These are phyloP conservation scores for Tolypocladium album DNA, from an alignment of 2,329 filamentous ascomycete species.

Conservation along the genomic window DNA sequence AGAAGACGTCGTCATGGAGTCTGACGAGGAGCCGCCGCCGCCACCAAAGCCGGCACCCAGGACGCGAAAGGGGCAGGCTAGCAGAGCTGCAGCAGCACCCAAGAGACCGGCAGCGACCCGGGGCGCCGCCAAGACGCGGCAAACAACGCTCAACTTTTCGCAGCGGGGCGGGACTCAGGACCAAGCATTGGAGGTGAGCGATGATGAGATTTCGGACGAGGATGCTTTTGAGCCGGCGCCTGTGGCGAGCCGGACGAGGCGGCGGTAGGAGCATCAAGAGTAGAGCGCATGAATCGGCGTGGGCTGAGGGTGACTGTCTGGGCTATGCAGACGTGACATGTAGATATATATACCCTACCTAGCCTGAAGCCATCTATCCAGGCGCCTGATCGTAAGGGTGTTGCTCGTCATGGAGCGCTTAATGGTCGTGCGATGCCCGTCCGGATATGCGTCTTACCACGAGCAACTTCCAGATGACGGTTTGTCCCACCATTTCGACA, in stretches of 20 bases:
- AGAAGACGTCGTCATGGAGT: slow-evolving; percentile 42
- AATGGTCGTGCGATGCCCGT: neutral
- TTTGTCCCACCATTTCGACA: too few relatives aligned
- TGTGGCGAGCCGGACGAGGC: slow-evolving; percentile 19
- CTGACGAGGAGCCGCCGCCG: slow-evolving; percentile 32
- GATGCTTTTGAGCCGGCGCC: slow-evolving; percentile 48
- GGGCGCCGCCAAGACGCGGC: slow-evolving; percentile 12
- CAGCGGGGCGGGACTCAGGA: slow-evolving; percentile 31
- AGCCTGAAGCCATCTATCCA: neutral
- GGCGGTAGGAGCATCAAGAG: slow-evolving; percentile 8
- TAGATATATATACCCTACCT: neutral
- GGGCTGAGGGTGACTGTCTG: neutral
- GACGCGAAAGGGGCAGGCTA: slow-evolving; percentile 10
- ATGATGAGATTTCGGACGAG: slow-evolving; percentile 55
- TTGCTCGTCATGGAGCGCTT: neutral
- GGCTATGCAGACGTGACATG: neutral
- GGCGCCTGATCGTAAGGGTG: neutral
- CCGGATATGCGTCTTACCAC: neutral
- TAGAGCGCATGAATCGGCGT: neutral
- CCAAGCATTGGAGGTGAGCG: slow-evolving; percentile 47
- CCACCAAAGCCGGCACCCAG: slow-evolving; percentile 22
- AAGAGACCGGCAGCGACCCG: slow-evolving; percentile 6
- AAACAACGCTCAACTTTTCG: slow-evolving; percentile 24
- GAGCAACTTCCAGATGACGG: neutral
- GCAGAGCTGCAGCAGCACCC: slow-evolving; percentile 6